phyloP scores from a whole-genome alignment of 78 protist species.

The Chrysochromulina parva region DNA sequence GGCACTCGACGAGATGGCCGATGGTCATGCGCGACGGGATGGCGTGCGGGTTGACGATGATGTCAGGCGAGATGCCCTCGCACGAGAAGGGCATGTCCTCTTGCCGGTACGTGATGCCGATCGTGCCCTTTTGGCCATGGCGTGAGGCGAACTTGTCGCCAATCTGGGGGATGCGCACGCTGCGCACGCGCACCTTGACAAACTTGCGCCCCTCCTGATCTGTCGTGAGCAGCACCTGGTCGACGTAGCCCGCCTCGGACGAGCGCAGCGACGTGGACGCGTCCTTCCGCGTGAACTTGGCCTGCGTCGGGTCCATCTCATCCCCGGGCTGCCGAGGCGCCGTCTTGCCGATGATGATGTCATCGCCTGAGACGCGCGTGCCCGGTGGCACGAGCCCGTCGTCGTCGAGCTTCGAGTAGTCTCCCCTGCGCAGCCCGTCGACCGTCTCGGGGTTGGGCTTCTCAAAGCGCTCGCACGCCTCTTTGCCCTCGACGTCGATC shows the following conservation, averaged over 20 bases:
- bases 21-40: slow-evolving; percentile 99
- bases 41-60: slow-evolving; percentile 99
- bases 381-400: slow-evolving; percentile 98
- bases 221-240: slow-evolving; percentile 56
- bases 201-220: slow-evolving; percentile 82
- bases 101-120: slow-evolving; percentile 92
- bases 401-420: slow-evolving; percentile 90
- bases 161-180: slow-evolving; percentile 92
- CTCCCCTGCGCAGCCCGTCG: not conserved
- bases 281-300: slow-evolving; percentile 49
- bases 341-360: slow-evolving; percentile 97
- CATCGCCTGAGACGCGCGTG: slow-evolving; percentile 81
- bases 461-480: slow-evolving; percentile 71
- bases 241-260: slow-evolving; percentile 90
- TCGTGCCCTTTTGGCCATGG: slow-evolving; percentile 99
- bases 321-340: slow-evolving; percentile 45
- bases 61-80: slow-evolving; percentile 97
- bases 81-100: slow-evolving; percentile 98
- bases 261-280: slow-evolving; percentile 61
- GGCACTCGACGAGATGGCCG: slow-evolving; percentile 98
- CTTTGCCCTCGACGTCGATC: slow-evolving; percentile 2
- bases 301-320: not conserved
- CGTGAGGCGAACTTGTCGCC: slow-evolving; percentile 99
- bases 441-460: slow-evolving; percentile 70
- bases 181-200: slow-evolving; percentile 91